Conservation (phyloP, 2,329 filamentous ascomycete genomes). For the Trichoderma lentiforme region DNA sequence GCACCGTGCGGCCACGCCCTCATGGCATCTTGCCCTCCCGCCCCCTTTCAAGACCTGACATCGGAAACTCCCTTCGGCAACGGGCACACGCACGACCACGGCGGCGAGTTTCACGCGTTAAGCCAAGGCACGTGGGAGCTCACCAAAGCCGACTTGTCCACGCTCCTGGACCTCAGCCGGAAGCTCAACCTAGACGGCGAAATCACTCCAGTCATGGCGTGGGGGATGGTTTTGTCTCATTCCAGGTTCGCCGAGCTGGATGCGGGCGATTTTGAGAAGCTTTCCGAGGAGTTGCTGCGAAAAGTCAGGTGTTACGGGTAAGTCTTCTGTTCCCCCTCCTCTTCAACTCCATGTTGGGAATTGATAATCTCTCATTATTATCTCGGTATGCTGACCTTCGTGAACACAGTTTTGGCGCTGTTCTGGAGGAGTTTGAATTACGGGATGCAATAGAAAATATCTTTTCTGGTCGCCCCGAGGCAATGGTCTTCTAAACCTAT, state of each 20-base stretch:
- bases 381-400: slow-evolving; percentile 2
- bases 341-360: neutral
- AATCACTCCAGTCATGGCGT: slow-evolving; percentile 94
- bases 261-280: slow-evolving; percentile 63
- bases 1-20: slow-evolving; percentile 83
- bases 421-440: slow-evolving; percentile 67
- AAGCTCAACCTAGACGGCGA: slow-evolving; percentile 81
- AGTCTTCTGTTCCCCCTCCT: slow-evolving; percentile 34
- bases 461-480: slow-evolving; percentile 23
- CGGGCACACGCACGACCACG: slow-evolving; percentile 35
- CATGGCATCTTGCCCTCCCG: slow-evolving; percentile 87
- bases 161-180: slow-evolving; percentile 78
- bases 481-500: slow-evolving; percentile 20
- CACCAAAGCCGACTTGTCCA: slow-evolving; percentile 71
- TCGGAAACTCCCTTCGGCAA: slow-evolving; percentile 53
- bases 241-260: slow-evolving; percentile 65
- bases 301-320: slow-evolving; percentile 94
- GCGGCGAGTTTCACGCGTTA: slow-evolving; percentile 36
- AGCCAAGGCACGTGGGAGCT: slow-evolving; percentile 74
- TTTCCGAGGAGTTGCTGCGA: slow-evolving; percentile 69
- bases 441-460: slow-evolving; percentile 73
- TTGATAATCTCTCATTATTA: neutral
- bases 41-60: slow-evolving; percentile 50
- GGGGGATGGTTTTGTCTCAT: slow-evolving; percentile 75
- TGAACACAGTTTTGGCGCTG: slow-evolving; percentile 55